Percentiles rank a stretch among this genome's conserved stretches.
Evolutionary conservation across 164 flowering plant species (phyloP).

Genomic region (Dillenia turbinata): DNA sequence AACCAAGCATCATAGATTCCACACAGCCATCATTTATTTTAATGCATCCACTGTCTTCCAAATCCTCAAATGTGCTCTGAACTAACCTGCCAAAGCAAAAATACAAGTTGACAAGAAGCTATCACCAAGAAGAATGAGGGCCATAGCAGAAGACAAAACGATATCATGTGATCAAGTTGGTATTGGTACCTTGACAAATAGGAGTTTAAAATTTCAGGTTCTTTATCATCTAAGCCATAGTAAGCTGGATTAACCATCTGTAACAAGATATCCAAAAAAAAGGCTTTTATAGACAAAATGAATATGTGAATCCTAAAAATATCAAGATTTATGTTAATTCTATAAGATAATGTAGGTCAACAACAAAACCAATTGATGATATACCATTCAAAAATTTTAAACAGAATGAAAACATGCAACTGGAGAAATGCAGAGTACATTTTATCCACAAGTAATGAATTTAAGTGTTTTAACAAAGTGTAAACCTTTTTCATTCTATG

Average conservation of each 20-base stretch:
- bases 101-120: background rate
- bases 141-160: background rate
- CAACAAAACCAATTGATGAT: too few species aligned
- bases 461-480: too few species aligned
- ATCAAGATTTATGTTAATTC: too few species aligned
- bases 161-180: constrained; percentile 3
- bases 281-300: too few species aligned
- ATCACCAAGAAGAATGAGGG: constrained; percentile 3
- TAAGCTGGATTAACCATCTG: constrained; percentile 95
- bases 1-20: constrained; percentile 80
- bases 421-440: too few species aligned
- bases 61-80: constrained; percentile 85
- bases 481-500: too few species aligned
- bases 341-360: too few species aligned
- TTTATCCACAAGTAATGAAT: too few species aligned
- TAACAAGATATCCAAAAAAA: background rate
- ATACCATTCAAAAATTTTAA: too few species aligned
- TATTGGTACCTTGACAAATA: constrained; percentile 81
- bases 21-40: constrained; percentile 73
- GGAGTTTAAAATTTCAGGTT: constrained; percentile 55
- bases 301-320: too few species aligned
- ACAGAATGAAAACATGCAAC: too few species aligned
- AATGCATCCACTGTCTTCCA: constrained; percentile 96
- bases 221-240: constrained; percentile 79
- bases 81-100: constrained; percentile 55